Evolutionary conservation across 73 alveolate genomes (phyloP).

Genomic region (Symbiodinium pilosum): DNA sequence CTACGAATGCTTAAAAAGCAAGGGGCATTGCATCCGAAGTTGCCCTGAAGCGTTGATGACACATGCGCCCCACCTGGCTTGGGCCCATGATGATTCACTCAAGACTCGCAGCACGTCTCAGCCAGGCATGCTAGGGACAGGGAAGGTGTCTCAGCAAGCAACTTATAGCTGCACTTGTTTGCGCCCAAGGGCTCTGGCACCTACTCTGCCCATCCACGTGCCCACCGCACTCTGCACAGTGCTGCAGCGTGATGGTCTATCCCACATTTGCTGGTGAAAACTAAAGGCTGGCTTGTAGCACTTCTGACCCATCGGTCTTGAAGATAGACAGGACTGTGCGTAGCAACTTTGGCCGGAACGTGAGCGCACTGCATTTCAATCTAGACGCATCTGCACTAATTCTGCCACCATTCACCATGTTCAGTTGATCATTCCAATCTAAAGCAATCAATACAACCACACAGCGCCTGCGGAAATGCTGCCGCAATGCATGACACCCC

Average conservation of each 20-base stretch:
- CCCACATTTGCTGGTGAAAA: neutral
- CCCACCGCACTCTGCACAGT: conserved; percentile 15
- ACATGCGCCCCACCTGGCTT: conserved; percentile 2
- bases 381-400: no score
- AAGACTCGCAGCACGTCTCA: no score
- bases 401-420: no score
- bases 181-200: neutral
- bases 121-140: no score
- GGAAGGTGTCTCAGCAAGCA: neutral
- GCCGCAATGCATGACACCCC: neutral
- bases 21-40: no score
- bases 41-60: neutral
- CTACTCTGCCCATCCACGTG: neutral
- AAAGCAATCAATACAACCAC: no score
- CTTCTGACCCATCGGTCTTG: neutral
- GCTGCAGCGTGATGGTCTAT: conserved; percentile 22
- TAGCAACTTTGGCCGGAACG: no score
- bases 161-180: neutral
- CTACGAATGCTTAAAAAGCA: no score
- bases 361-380: no score
- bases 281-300: neutral
- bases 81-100: no score
- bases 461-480: neutral
- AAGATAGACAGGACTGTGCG: no score
- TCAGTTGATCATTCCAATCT: no score